These are phyloP conservation scores for Gynostemma pentaphyllum DNA, from an alignment of 306 rosid species.

Conservation along the genomic window DNA sequence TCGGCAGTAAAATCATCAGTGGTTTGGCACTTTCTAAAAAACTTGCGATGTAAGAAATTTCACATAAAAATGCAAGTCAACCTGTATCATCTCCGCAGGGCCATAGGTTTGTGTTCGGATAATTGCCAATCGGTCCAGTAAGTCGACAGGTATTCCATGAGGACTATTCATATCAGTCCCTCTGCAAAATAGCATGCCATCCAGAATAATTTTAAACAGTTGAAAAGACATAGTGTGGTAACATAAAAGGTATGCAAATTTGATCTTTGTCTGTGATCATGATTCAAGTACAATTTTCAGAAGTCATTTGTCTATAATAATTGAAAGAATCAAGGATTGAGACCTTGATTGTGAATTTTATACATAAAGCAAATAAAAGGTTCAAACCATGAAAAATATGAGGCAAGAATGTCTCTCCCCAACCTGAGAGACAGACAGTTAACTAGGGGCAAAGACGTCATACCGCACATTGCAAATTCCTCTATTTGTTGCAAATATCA, in stretches of 20 bases:
- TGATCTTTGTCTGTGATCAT: background rate
- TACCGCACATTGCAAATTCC: constrained; percentile 97
- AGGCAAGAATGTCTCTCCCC: background rate
- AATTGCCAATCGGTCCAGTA: constrained; percentile 72
- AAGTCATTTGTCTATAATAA: background rate
- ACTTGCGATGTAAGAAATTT: background rate
- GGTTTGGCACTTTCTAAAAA: background rate
- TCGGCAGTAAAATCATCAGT: constrained; percentile 7
- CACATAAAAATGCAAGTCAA: constrained; percentile 4
- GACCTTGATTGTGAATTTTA: background rate
- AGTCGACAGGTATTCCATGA: constrained; percentile 85
- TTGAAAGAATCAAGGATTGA: background rate
- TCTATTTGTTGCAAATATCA: constrained; percentile 94
- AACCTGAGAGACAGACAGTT: background rate
- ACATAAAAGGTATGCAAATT: background rate
- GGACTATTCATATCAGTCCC: constrained; percentile 85
- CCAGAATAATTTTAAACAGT: background rate
- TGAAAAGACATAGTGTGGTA: background rate
- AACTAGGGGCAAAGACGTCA: constrained; percentile 8
- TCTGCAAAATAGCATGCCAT: background rate
- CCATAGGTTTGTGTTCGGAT: constrained; percentile 63
- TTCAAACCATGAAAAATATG: background rate
- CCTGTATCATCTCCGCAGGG: constrained; percentile 92
- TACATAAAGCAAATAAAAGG: background rate
- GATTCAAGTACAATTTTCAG: too few species aligned